phyloP scores from a whole-genome alignment of 371 early-diverging fungal genomes.

The Mucor saturninus region DNA sequence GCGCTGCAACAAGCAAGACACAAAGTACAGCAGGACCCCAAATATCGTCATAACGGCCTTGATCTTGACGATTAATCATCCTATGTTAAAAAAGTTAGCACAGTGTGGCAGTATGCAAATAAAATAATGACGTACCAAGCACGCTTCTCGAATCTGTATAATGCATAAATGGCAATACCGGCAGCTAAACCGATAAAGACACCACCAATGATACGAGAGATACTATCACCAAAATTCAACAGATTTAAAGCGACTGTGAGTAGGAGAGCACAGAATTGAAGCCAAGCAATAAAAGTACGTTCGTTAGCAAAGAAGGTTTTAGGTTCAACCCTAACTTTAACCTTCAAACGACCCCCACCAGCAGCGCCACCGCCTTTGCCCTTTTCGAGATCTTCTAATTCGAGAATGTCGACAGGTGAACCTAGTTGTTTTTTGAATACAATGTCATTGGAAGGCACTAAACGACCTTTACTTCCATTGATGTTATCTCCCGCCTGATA shows the following conservation, averaged over 20 bases:
- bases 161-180: slow-evolving; percentile 84
- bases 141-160: slow-evolving; percentile 92
- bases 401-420: slow-evolving; percentile 16
- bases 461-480: slow-evolving; percentile 19
- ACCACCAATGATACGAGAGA: slow-evolving; percentile 73
- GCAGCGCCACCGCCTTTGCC: neutral
- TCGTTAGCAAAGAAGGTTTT: slow-evolving; percentile 99
- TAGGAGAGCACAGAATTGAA: slow-evolving; percentile 81
- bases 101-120: slow-evolving; percentile 10
- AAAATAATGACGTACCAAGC: slow-evolving; percentile 47
- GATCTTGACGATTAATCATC: slow-evolving; percentile 60
- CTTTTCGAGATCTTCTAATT: slow-evolving; percentile 19
- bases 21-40: slow-evolving; percentile 88
- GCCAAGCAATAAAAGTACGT: slow-evolving; percentile 96
- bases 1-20: slow-evolving; percentile 72
- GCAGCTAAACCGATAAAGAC: slow-evolving; percentile 82
- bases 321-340: slow-evolving; percentile 91
- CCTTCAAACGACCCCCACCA: slow-evolving; percentile 9
- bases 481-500: slow-evolving; percentile 21
- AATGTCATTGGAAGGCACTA: slow-evolving; percentile 16
- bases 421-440: slow-evolving; percentile 22
- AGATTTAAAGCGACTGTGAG: slow-evolving; percentile 80
- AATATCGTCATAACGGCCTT: slow-evolving; percentile 67
- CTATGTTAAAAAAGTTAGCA: slow-evolving; percentile 29
- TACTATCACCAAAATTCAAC: slow-evolving; percentile 86